Conservation (phyloP, 2,329 filamentous ascomycete species). For the Fusarium papillatum region DNA sequence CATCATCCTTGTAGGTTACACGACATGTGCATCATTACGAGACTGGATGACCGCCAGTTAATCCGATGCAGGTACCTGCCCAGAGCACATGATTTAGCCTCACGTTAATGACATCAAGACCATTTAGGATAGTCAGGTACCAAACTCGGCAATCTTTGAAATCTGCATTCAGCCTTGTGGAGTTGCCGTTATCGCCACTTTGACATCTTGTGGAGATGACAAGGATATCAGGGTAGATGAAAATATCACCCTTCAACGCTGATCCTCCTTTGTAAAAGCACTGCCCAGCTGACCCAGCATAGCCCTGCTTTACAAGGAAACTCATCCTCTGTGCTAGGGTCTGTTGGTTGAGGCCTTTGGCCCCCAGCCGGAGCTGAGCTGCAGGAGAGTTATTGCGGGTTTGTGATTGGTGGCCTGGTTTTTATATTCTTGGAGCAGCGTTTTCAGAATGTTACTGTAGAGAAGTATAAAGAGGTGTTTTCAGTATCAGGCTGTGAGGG, state of each 20-base stretch:
- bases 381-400: neutral
- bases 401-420: constrained; percentile 1
- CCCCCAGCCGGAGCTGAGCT: neutral
- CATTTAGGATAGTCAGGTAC: neutral
- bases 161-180: constrained; percentile 1
- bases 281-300: neutral
- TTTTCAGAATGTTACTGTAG: neutral
- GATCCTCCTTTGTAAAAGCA: neutral
- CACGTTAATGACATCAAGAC: neutral
- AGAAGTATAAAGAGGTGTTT: neutral
- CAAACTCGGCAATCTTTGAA: neutral
- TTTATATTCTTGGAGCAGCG: neutral
- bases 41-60: neutral
- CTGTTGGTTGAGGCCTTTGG: neutral
- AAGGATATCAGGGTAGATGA: neutral
- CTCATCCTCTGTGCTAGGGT: neutral
- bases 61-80: neutral
- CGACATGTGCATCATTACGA: neutral
- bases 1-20: neutral
- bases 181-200: neutral
- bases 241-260: neutral
- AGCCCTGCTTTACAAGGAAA: neutral
- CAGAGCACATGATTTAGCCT: neutral
- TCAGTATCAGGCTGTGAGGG: neutral
- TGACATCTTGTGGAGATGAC: neutral